These are phyloP conservation scores for Phoma sp. DNA, from an alignment of 2,329 filamentous ascomycete genomes.

Conservation along the genomic window DNA sequence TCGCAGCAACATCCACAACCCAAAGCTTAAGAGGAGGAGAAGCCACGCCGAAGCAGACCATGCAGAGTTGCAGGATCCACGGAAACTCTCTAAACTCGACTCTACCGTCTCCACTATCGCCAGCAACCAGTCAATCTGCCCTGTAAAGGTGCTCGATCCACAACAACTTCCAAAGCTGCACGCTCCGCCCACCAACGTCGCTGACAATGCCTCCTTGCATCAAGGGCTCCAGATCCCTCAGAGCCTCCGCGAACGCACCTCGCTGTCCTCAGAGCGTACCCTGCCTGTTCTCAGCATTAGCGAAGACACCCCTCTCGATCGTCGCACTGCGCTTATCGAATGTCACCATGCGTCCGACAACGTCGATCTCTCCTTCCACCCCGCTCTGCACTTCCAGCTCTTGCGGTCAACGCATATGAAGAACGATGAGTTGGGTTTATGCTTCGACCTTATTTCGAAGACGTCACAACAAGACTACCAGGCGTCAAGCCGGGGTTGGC, in stretches of 20 bases:
- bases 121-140: background rate
- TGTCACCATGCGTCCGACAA: constrained; percentile 1
- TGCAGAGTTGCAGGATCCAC: background rate
- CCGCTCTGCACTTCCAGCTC: constrained; percentile 28
- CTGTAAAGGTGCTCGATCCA: background rate
- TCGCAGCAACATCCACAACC: background rate
- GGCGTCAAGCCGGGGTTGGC: constrained; percentile 68
- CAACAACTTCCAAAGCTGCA: background rate
- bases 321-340: constrained; percentile 5
- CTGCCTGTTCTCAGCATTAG: background rate
- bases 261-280: background rate
- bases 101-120: constrained; percentile 2
- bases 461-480: constrained; percentile 72
- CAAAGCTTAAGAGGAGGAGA: constrained; percentile 9
- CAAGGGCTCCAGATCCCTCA: background rate
- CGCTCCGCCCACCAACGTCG: background rate
- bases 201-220: background rate
- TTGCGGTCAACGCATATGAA: constrained; percentile 40
- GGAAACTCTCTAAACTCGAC: constrained; percentile 9
- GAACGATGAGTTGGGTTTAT: constrained; percentile 53
- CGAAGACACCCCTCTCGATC: constrained; percentile 2
- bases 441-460: constrained; percentile 63
- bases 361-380: background rate
- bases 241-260: background rate
- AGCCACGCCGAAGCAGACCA: background rate